A percentile compares a stretch with the other conserved stretches of the same genome.
Evolutionary conservation across 2,329 filamentous ascomycete species (phyloP).

Genomic region (Cytospora mali): DNA sequence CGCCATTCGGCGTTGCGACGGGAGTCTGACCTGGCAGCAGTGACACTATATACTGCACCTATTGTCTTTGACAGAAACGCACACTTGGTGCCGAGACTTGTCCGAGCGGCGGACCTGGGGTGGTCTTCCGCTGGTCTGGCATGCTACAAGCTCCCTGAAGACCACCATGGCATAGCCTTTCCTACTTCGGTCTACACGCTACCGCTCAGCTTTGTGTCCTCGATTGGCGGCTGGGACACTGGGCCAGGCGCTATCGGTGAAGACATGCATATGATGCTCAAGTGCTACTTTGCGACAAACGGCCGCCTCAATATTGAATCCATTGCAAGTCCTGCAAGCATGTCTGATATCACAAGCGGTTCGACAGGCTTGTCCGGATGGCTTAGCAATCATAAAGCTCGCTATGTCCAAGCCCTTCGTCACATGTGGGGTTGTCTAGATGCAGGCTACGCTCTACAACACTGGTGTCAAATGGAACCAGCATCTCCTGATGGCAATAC

Average conservation of each 20-base stretch:
- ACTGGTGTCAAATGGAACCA: neutral
- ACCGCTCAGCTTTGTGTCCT: conserved; percentile 4
- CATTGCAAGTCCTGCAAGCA: conserved; percentile 5
- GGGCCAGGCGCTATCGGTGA: conserved; percentile 13
- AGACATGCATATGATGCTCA: conserved; percentile 17
- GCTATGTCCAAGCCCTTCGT: conserved; percentile 10
- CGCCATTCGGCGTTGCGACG: neutral
- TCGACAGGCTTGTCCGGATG: neutral
- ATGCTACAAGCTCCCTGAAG: conserved; percentile 8
- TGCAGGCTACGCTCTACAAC: conserved; percentile 1
- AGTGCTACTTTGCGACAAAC: conserved; percentile 14
- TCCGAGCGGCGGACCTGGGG: conserved; percentile 1
- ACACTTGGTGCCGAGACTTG: conserved; percentile 3
- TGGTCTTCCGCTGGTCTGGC: conserved; percentile 8
- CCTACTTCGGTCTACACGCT: conserved; percentile 13
- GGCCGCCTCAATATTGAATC: conserved; percentile 7
- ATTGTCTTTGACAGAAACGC: conserved; percentile 8
- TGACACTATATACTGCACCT: conserved; percentile 4
- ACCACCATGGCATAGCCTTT: neutral
- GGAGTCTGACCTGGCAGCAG: neutral
- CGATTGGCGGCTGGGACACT: conserved; percentile 12
- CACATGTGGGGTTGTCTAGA: conserved; percentile 17
- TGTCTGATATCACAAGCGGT: conserved; percentile 7
- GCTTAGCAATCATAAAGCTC: conserved; percentile 9
- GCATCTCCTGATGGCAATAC: neutral